Base-by-base conservation (phyloP, 192 early-diverging fungal species). In the Funneliformis geosporum region DNA sequence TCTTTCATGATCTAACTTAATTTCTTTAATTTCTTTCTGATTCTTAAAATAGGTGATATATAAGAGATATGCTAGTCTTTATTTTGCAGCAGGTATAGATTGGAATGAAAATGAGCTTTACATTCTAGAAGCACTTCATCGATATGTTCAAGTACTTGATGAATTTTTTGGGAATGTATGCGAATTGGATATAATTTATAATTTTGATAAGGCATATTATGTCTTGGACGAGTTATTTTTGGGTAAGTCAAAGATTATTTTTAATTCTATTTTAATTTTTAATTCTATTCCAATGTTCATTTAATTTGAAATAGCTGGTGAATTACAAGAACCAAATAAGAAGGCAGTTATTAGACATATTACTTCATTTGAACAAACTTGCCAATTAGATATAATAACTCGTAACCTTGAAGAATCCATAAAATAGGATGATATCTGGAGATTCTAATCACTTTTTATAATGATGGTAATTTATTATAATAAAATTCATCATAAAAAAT, bases 161-260 rank as follows among this genome's bases (percentile, higher is more conserved):
- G 82, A 87, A 73, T 87, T 88, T 78, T 89, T 89, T 84, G 88
- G 86, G 39, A 88, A 86, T 76, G 87, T 89, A 11, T 87, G 85
- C 79, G 86, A 88, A 82, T 76, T 89, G 43, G 87, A 89, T 72
- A 88, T 89, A 60, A 85, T 89, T 61, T 88, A 87, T 78, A 86
- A 87, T 66, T 86, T 87, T 69, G 83, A 87, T 72, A 85, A 85
- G 83, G 85, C 83, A 44, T 85, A 86, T 81, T 77, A 86, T 82
- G 82, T 83, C 47, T 81, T 85, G 79, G 83, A 85, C 76, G 85
- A 86, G 68, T 82, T 86, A 80, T 42, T 86, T 10, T 69, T 85
- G 25, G 83, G 83, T 18, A 42, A 62, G 60, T 78, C 21, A n/a
- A 28, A 39, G 0, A 46, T 21, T 40, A 21, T 40, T 12, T 39